Evolutionary conservation across 2,329 filamentous ascomycete species (phyloP).

Genomic region (Ascochyta koolunga): DNA sequence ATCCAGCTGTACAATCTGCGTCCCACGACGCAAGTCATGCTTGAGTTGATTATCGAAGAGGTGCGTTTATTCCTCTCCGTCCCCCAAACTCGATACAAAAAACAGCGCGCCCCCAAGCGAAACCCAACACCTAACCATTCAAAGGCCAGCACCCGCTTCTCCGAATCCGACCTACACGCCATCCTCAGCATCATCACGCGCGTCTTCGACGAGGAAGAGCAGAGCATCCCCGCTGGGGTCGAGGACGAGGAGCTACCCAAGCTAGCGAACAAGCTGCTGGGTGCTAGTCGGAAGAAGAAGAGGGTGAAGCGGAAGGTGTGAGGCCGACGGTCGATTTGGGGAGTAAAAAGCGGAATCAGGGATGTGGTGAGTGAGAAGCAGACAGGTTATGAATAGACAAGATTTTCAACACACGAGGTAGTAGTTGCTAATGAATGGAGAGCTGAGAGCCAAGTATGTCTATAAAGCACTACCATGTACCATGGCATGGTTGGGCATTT

Average conservation of each 20-base stretch:
- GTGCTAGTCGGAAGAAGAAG: slow-evolving; percentile 33
- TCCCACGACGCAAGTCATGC: slow-evolving; percentile 37
- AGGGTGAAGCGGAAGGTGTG: slow-evolving; percentile 20
- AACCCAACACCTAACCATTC: too few relatives aligned
- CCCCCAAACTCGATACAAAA: too few relatives aligned
- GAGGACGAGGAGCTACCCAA: slow-evolving; percentile 36
- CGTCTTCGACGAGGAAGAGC: slow-evolving; percentile 44
- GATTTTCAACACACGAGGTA: too few relatives aligned
- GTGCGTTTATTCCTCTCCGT: slow-evolving; percentile 19
- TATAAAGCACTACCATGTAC: too few relatives aligned
- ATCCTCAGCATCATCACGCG: slow-evolving; percentile 34
- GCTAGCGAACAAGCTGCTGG: slow-evolving; percentile 38
- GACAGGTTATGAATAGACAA: too few relatives aligned
- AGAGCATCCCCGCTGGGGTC: slow-evolving; percentile 32
- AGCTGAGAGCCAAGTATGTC: too few relatives aligned
- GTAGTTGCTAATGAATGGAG: too few relatives aligned
- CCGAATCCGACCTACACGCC: slow-evolving; percentile 35
- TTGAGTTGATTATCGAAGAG: slow-evolving; percentile 47
- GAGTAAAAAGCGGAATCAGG: too few relatives aligned
- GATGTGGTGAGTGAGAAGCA: too few relatives aligned
- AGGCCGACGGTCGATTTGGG: too few relatives aligned
- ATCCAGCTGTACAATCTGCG: slow-evolving; percentile 47
- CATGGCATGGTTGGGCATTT: too few relatives aligned
- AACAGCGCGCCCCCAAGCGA: too few relatives aligned
- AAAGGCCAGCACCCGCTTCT: slow-evolving; percentile 38